Evolutionary conservation across 129 eudicot genomes (phyloP), one percentile per base, ranked within the genome.

Genomic region (Chrysanthemum makinoi): DNA sequence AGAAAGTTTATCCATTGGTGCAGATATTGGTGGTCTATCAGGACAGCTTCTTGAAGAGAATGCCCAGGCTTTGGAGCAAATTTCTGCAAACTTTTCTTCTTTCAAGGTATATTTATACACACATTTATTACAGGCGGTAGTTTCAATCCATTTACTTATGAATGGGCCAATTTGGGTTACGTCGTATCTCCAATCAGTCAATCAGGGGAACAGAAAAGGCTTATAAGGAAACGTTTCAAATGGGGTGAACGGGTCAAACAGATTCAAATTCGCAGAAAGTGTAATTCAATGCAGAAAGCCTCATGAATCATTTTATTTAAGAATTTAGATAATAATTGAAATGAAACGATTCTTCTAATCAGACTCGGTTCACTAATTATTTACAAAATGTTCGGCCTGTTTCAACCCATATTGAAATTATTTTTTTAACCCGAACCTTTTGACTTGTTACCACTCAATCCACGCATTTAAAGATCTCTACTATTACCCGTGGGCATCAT

Each of bases 41-140:
- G 96, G 94, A 52, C 85, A 86, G 73, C 86, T 89, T 65, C 90
- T 89, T 71, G 88, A 89, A 86, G 88, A 89, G 77, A 89, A 74
- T 79, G 90, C 90, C 68, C 85, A 80, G 54, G 87, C 84, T 24
- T 74, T 89, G 76, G 85, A 84, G 73, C 88, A 89, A 77, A 87
- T 89, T 72, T 86, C 90, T 70, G 80, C 85, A 35, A 89, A 89
- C 80, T 86, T 89, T 78, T 60, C 88, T 65, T 80, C 90, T 64
- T 84, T 71, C 54, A 85, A 84, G 96, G 96, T 89, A 70, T 46
- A 28, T 19, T 26, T 44, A 62, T 15, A 12, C 12, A 12, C 50
- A 39, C 46, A 7, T 39, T 35, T 39, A 33, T 28, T 69, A 54
- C 17, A 35, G 53, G 43, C 4, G 22, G 54, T 15, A 20, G 2